Conservation (phyloP, 1,139 yeast genomes). For the Diutina scorzettiae region DNA sequence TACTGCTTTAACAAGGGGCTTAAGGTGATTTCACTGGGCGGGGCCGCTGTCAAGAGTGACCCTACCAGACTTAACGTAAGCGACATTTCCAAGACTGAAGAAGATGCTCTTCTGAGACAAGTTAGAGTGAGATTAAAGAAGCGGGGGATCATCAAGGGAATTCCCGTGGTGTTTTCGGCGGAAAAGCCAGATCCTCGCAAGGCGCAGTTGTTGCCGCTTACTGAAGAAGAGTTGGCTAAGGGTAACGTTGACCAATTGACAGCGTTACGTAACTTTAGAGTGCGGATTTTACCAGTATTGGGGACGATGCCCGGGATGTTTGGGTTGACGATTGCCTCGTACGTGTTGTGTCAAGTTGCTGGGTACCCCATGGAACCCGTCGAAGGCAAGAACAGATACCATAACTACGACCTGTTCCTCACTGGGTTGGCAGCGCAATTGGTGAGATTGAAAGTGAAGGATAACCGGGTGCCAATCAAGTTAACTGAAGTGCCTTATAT, state of each 20-base stretch:
- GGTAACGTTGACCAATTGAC: conserved; percentile 84
- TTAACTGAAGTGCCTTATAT: conserved; percentile 67
- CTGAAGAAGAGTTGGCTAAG: conserved; percentile 64
- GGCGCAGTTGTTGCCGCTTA: conserved; percentile 74
- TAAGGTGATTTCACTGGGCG: conserved; percentile 78
- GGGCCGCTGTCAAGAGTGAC: conserved; percentile 72
- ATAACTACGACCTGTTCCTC: conserved; percentile 69
- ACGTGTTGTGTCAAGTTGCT: conserved; percentile 63
- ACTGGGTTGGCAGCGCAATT: conserved; percentile 84
- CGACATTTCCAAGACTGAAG: conserved; percentile 54
- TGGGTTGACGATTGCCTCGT: conserved; percentile 82
- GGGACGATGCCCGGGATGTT: conserved; percentile 97
- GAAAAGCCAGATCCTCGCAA: conserved; percentile 95
- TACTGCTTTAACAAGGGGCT: conserved; percentile 51
- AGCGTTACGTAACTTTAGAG: conserved; percentile 81
- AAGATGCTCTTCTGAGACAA: conserved; percentile 84
- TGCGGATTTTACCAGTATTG: conserved; percentile 83
- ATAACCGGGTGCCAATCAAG: conserved; percentile 65
- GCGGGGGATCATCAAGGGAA: conserved; percentile 62
- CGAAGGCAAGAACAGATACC: conserved; percentile 83
- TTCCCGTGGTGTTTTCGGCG: conserved; percentile 83
- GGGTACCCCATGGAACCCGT: conserved; percentile 84
- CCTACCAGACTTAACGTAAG: conserved; percentile 34
- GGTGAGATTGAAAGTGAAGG: conserved; percentile 55
- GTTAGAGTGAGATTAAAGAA: conserved; percentile 76